Percentiles rank a stretch among this genome's conserved stretches.
Conservation (phyloP, 1,284 basidiomycete species). For the Thelephora terrestris region DNA sequence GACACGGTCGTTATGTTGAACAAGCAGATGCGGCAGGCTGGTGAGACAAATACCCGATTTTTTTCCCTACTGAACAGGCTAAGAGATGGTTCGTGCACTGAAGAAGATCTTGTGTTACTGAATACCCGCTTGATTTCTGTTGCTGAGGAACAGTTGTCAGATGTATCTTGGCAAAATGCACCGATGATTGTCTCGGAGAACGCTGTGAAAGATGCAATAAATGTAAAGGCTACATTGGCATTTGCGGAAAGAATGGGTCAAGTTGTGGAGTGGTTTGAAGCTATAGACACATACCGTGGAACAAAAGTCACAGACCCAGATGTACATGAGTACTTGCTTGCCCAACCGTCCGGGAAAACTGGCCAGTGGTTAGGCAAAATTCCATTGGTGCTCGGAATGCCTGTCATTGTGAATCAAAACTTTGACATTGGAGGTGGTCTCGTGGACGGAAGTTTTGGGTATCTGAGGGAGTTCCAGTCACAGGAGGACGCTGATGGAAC, state of each 20-base stretch:
- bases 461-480: conserved; percentile 18
- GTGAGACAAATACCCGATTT: conserved; percentile 17
- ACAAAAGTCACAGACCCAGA: conserved; percentile 7
- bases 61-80: conserved; percentile 18
- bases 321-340: too few relatives aligned
- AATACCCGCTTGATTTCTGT: conserved; percentile 1
- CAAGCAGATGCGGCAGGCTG: conserved; percentile 19
- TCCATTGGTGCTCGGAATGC: conserved; percentile 27
- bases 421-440: conserved; percentile 23
- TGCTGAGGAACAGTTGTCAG: conserved; percentile 2
- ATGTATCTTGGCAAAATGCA: conserved; percentile 11
- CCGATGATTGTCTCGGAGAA: conserved; percentile 18
- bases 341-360: conserved; percentile 19
- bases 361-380: conserved; percentile 16
- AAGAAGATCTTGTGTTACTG: conserved; percentile 7
- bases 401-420: conserved; percentile 24
- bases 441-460: too few relatives aligned
- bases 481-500: conserved; percentile 5
- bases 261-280: conserved; percentile 21
- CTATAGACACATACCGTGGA: conserved; percentile 12
- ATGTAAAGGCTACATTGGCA: conserved; percentile 10
- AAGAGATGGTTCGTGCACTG: conserved; percentile 8
- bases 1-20: neutral
- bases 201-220: conserved; percentile 20
- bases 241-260: conserved; percentile 17